These are phyloP conservation scores for Penicillium sp. DNA, from an alignment of 2,329 filamentous ascomycete genomes.

Conservation along the genomic window DNA sequence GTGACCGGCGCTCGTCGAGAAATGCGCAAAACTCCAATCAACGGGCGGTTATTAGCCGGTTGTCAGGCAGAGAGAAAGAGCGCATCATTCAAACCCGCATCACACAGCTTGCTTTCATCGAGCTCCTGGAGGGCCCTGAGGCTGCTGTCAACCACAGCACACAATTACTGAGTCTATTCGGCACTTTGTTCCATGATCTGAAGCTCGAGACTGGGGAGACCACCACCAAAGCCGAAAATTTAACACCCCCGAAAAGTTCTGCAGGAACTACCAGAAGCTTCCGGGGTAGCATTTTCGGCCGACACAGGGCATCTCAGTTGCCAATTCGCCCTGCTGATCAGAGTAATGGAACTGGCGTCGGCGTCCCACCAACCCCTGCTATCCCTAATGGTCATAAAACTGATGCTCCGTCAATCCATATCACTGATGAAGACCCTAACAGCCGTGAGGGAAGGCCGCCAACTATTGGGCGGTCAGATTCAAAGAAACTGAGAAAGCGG, in stretches of 20 bases:
- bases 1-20: conserved; percentile 43
- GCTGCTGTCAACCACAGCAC: conserved; percentile 83
- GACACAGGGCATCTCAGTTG: conserved; percentile 48
- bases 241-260: conserved; percentile 63
- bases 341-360: conserved; percentile 23
- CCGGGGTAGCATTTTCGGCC: conserved; percentile 74
- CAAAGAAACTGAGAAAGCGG: conserved; percentile 34
- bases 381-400: conserved; percentile 24
- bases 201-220: conserved; percentile 36
- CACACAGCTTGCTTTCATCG: conserved; percentile 81
- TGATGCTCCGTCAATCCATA: conserved; percentile 67
- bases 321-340: conserved; percentile 46
- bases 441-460: conserved; percentile 29
- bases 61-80: conserved; percentile 81
- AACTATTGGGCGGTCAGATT: conserved; percentile 30
- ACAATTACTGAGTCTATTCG: conserved; percentile 78
- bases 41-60: conserved; percentile 65
- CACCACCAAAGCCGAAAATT: conserved; percentile 36
- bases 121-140: conserved; percentile 77
- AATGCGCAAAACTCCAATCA: conserved; percentile 25
- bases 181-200: conserved; percentile 69
- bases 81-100: conserved; percentile 91
- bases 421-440: conserved; percentile 60
- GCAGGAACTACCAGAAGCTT: conserved; percentile 67
- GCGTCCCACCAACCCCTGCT: conserved; percentile 21